Evolutionary conservation across 2,329 filamentous ascomycete species (phyloP), one percentile per base, ranked within the genome.

Genomic region (Chaetomiaceae sp.): DNA sequence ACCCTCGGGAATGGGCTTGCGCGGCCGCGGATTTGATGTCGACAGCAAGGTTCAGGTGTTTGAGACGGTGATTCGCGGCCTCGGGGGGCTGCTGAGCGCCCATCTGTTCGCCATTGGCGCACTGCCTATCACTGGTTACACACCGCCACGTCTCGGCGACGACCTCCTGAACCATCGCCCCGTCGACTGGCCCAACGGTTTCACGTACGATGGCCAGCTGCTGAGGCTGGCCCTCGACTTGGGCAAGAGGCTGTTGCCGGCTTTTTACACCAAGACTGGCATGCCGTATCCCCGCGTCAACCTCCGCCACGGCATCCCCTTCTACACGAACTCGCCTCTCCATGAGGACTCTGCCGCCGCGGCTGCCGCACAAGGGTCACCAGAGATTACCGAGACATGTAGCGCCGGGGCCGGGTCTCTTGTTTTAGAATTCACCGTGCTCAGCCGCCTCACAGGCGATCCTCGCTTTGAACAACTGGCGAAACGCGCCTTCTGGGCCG

Each of bases 31-130:
- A 0, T 99, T 99, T 63, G 89, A 99, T 67, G 74, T 96, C 35
- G 92, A 99, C 69, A 96, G 91, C 72, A 99, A 97, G 70, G 93
- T 99, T 2, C 92, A 99, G 70, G 89, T 99, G 34, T 99, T 99
- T 64, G 93, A 99, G 73, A 97, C 92, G 0, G 92, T 96, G 31
- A 99, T 99, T 60, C 81, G 93, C 52, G 93, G 92, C 14, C 81
- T 95, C 40, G 93, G 93, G 13, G 93, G 93, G 0, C 73, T 99
- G 50, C 71, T 99, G 58, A 96, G 91, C 63, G 90, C 92, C 2
- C 93, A 99, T 70, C 73, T 96, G 37, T 99, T 99, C 66, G 92
- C 93, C 12, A 77, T 90, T 19, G 93, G 91, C 30, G 90, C 95
- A 51, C 71, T 99, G 50, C 93, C 93, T 1, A 96, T 97, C 49